Percentiles rank a stretch among this genome's conserved stretches.
Evolutionary conservation across 441 rosid species (phyloP).

Genomic region (Erodium trifolium): DNA sequence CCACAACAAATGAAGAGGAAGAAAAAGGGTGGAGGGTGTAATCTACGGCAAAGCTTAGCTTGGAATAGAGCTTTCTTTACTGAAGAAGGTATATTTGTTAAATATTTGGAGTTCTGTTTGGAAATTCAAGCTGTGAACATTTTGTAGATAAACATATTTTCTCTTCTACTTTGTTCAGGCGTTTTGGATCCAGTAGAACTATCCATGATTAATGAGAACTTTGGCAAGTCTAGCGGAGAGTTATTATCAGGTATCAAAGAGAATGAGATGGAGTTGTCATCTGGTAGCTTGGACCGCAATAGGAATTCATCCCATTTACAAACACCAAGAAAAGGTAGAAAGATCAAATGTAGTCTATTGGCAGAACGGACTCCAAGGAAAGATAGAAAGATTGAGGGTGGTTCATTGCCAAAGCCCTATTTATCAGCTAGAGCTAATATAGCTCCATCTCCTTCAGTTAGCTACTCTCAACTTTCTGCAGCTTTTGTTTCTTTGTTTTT

Average conservation of each 20-base stretch:
- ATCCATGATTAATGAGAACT: conserved; percentile 54
- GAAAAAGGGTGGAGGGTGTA: conserved; percentile 66
- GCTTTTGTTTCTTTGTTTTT: background rate
- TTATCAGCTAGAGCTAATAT: conserved; percentile 28
- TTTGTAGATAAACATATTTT: background rate
- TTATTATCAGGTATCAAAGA: conserved; percentile 49
- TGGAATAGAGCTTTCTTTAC: conserved; percentile 87
- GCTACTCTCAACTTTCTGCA: conserved; percentile 22
- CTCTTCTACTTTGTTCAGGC: conserved; percentile 34
- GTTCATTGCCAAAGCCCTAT: conserved; percentile 25
- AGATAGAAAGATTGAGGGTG: background rate
- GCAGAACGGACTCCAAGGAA: background rate
- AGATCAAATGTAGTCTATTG: conserved; percentile 19
- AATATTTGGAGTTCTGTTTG: background rate
- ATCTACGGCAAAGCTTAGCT: conserved; percentile 85
- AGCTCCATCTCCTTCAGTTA: conserved; percentile 39
- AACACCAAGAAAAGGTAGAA: conserved; percentile 26
- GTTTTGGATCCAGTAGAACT: conserved; percentile 75
- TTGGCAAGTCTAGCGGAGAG: conserved; percentile 31
- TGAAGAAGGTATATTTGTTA: conserved; percentile 57
- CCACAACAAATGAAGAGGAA: conserved; percentile 84
- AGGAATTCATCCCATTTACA: conserved; percentile 34
- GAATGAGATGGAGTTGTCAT: conserved; percentile 38
- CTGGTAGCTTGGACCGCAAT: conserved; percentile 22
- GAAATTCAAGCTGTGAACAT: background rate